phyloP scores from a whole-genome alignment of 2,329 filamentous ascomycete genomes.

The Rhinocladiella similis region DNA sequence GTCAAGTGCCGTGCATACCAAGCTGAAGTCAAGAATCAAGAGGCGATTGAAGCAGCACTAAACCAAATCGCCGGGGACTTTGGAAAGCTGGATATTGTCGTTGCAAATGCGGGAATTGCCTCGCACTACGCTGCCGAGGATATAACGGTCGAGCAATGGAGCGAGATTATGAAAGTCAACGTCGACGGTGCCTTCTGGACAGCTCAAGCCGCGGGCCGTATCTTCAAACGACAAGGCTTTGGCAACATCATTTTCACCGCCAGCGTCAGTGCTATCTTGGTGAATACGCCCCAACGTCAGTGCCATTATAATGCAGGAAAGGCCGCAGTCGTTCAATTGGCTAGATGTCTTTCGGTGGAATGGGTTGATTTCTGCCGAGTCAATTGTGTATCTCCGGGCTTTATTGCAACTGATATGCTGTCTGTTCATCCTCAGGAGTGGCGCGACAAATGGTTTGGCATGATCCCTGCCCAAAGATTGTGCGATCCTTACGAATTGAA shows the following conservation, averaged over 20 bases:
- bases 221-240: constrained; percentile 38
- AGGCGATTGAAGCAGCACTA: constrained; percentile 35
- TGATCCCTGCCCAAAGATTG: constrained; percentile 42
- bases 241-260: constrained; percentile 43
- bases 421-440: constrained; percentile 36
- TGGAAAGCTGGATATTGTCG: constrained; percentile 47
- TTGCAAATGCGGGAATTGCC: constrained; percentile 48
- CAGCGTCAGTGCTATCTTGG: constrained; percentile 39
- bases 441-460: constrained; percentile 39
- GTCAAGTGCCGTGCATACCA: constrained; percentile 37
- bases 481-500: constrained; percentile 42
- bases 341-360: constrained; percentile 41
- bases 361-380: constrained; percentile 43
- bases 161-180: constrained; percentile 39
- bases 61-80: constrained; percentile 39
- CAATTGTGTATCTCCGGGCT: constrained; percentile 40
- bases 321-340: constrained; percentile 39
- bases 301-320: constrained; percentile 42
- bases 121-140: constrained; percentile 38
- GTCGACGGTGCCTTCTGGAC: constrained; percentile 42
- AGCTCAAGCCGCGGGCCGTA: constrained; percentile 38
- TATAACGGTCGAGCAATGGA: constrained; percentile 42
- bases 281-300: constrained; percentile 43
- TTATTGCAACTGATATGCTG: constrained; percentile 41
- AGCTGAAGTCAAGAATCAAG: constrained; percentile 34